A percentile compares a stretch with the other conserved stretches of the same genome.
Evolutionary conservation across 345 rosid genomes (phyloP).

Genomic region (Turnera subulata): DNA sequence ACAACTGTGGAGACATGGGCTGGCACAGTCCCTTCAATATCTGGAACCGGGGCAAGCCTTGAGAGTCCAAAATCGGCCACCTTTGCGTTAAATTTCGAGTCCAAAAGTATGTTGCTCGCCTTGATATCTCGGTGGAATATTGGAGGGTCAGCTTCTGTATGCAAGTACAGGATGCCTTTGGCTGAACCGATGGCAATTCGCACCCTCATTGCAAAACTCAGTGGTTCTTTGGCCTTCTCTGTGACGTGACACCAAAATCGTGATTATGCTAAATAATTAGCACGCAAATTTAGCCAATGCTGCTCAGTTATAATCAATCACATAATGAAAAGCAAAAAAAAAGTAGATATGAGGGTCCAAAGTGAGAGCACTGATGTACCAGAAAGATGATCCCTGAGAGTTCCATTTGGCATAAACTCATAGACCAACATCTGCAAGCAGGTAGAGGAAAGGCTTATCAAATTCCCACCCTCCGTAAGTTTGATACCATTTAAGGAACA

Average conservation of each 20-base stretch:
- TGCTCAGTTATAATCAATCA: too few species aligned
- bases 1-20: conserved; percentile 85
- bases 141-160: conserved; percentile 94
- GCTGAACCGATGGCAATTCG: conserved; percentile 74
- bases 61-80: conserved; percentile 98
- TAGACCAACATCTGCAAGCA: conserved; percentile 80
- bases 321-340: too few species aligned
- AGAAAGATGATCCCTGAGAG: conserved; percentile 77
- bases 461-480: conserved; percentile 6
- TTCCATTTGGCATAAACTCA: conserved; percentile 88
- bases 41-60: conserved; percentile 80
- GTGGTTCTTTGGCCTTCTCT: conserved; percentile 51
- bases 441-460: conserved; percentile 1
- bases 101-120: conserved; percentile 84
- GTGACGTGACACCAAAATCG: conserved; percentile 28
- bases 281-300: too few species aligned
- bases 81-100: conserved; percentile 66
- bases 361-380: too few species aligned
- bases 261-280: too few species aligned
- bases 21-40: conserved; percentile 59
- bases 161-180: conserved; percentile 78
- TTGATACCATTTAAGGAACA: neutral
- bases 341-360: too few species aligned
- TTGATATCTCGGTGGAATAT: conserved; percentile 91
- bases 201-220: conserved; percentile 62